A percentile compares a stretch with the other conserved stretches of the same genome.
Conservation (phyloP, 768 basidiomycete species). For the Lentinus brumalis region DNA sequence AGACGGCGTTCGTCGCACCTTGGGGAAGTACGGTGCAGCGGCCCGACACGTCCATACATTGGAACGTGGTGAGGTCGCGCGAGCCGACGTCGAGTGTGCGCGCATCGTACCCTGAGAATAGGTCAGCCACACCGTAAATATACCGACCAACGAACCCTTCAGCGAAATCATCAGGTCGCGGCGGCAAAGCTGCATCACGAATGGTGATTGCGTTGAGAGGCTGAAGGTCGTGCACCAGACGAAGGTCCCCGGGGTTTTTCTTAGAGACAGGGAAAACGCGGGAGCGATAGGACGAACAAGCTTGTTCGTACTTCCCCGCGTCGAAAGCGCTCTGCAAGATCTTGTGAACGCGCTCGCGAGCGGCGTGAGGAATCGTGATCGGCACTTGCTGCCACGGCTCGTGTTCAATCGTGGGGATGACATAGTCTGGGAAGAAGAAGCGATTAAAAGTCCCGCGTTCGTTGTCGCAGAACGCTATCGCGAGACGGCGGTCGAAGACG, state of each 20-base stretch:
- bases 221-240: conserved; percentile 23
- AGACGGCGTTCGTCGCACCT: neutral
- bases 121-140: neutral
- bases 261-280: conserved; percentile 20
- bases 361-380: conserved; percentile 14
- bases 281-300: conserved; percentile 24
- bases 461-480: conserved; percentile 27
- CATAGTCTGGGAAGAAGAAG: conserved; percentile 36
- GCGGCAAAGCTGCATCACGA: conserved; percentile 19
- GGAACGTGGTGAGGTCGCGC: neutral
- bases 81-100: neutral
- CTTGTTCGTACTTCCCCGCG: conserved; percentile 21
- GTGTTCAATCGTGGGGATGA: conserved; percentile 36
- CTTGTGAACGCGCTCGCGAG: conserved; percentile 1
- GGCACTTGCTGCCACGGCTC: conserved; percentile 34
- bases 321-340: conserved; percentile 1
- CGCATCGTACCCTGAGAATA: neutral
- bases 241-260: conserved; percentile 14
- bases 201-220: conserved; percentile 23
- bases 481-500: conserved; percentile 13
- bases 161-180: conserved; percentile 18
- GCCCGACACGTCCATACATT: neutral
- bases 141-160: conserved; percentile 19
- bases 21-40: neutral
- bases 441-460: conserved; percentile 35